A percentile compares a stretch with the other conserved stretches of the same genome.
phyloP scores from a whole-genome alignment of 192 early-diverging fungal genomes.

The Pilobolus umbonatus region DNA sequence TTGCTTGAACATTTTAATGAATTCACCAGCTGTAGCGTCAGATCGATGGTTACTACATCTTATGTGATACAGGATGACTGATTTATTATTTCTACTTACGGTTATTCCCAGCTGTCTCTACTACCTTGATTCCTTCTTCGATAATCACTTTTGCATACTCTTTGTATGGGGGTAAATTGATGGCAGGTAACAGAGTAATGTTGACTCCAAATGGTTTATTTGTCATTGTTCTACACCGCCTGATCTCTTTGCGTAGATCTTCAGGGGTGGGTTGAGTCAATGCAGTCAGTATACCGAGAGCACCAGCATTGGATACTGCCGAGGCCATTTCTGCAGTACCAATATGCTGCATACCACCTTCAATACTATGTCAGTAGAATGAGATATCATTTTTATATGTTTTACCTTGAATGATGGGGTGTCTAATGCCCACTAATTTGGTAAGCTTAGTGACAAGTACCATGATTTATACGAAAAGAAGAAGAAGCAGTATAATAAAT shows the following conservation, averaged over 20 bases:
- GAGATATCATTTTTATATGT: neutral
- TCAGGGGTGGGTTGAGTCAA: slow-evolving; percentile 81
- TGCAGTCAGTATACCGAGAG: slow-evolving; percentile 64
- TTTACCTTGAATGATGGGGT: slow-evolving; percentile 67
- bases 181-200: slow-evolving; percentile 72
- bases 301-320: slow-evolving; percentile 79
- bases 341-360: slow-evolving; percentile 69
- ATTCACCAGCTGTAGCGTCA: slow-evolving; percentile 43
- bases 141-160: slow-evolving; percentile 71
- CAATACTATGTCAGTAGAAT: neutral
- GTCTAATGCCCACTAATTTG: slow-evolving; percentile 60
- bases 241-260: slow-evolving; percentile 62
- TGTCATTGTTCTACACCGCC: slow-evolving; percentile 67
- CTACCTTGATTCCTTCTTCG: slow-evolving; percentile 70
- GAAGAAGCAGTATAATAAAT: neutral
- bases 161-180: slow-evolving; percentile 72
- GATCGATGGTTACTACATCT: neutral
- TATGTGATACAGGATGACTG: neutral
- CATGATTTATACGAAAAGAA: slow-evolving; percentile 32
- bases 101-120: slow-evolving; percentile 83
- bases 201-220: slow-evolving; percentile 80
- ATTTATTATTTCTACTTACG: slow-evolving; percentile 37
- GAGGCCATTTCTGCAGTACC: slow-evolving; percentile 48
- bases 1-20: slow-evolving; percentile 69
- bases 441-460: slow-evolving; percentile 60